Percentiles rank a stretch among this genome's conserved stretches.
Evolutionary conservation across 441 rosid species (phyloP).

Genomic region (Hura crepitans): DNA sequence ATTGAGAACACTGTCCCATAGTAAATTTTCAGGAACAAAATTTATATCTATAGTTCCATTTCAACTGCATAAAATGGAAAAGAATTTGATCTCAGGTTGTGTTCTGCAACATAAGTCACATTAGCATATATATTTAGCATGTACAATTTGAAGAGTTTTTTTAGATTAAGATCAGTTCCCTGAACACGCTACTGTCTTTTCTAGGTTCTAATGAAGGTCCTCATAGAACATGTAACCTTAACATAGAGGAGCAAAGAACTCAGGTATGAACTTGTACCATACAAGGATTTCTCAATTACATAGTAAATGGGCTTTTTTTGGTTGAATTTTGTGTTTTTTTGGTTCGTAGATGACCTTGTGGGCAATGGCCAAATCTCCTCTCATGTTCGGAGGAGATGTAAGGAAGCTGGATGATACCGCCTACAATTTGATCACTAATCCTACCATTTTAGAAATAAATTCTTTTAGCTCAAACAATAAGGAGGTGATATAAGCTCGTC

Average conservation of each 20-base stretch:
- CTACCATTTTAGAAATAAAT: slow-evolving; percentile 66
- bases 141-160: not conserved
- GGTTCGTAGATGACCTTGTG: slow-evolving; percentile 78
- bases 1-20: not conserved
- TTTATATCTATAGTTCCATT: not conserved
- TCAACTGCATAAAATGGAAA: not conserved
- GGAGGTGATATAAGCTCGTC: slow-evolving; percentile 51
- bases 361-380: slow-evolving; percentile 90
- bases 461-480: slow-evolving; percentile 61
- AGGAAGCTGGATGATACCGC: slow-evolving; percentile 64
- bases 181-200: slow-evolving; percentile 26
- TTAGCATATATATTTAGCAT: not conserved
- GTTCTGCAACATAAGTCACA: not conserved
- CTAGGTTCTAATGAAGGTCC: slow-evolving; percentile 76
- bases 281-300: not conserved
- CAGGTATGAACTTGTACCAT: slow-evolving; percentile 42
- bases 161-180: not conserved
- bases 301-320: slow-evolving; percentile 13
- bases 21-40: slow-evolving; percentile 9
- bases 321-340: slow-evolving; percentile 11
- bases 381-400: slow-evolving; percentile 94
- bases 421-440: slow-evolving; percentile 64
- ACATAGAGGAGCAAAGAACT: slow-evolving; percentile 61
- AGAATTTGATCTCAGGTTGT: not conserved
- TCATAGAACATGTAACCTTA: slow-evolving; percentile 63